These are phyloP conservation scores for Candida frijolesensis DNA, from an alignment of 1,139 yeast genomes.

Conservation along the genomic window DNA sequence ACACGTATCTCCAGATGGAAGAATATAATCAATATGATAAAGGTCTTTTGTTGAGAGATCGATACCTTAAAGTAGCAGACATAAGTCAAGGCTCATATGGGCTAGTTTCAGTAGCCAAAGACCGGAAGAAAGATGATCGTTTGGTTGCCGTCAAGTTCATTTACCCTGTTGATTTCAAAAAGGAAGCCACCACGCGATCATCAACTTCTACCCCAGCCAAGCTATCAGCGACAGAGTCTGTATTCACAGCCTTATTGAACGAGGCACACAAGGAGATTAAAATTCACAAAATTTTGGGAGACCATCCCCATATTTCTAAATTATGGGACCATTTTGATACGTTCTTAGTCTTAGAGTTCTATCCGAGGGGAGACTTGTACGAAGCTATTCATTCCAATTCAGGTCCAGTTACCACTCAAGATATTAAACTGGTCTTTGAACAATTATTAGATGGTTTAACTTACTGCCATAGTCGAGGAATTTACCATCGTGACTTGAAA, in stretches of 20 bases:
- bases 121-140: slow-evolving; percentile 48
- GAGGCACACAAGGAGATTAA: slow-evolving; percentile 83
- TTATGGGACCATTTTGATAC: slow-evolving; percentile 79
- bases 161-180: slow-evolving; percentile 47
- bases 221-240: slow-evolving; percentile 26
- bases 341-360: slow-evolving; percentile 82
- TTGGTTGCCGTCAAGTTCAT: slow-evolving; percentile 87
- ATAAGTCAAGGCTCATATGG: slow-evolving; percentile 95
- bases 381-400: slow-evolving; percentile 85
- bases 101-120: slow-evolving; percentile 84
- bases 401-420: slow-evolving; percentile 77
- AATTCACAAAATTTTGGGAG: slow-evolving; percentile 71
- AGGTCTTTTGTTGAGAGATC: slow-evolving; percentile 61
- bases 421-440: slow-evolving; percentile 70
- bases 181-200: slow-evolving; percentile 21
- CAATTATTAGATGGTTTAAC: slow-evolving; percentile 81
- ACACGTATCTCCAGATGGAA: slow-evolving; percentile 30
- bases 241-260: slow-evolving; percentile 42
- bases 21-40: slow-evolving; percentile 56
- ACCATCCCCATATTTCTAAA: slow-evolving; percentile 63
- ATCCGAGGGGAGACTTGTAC: slow-evolving; percentile 89
- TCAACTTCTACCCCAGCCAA: slow-evolving; percentile 44
- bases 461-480: slow-evolving; percentile 70
- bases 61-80: slow-evolving; percentile 73
- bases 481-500: slow-evolving; percentile 86